phyloP scores from a whole-genome alignment of 257 asterid species.

The Gentiana straminea region DNA sequence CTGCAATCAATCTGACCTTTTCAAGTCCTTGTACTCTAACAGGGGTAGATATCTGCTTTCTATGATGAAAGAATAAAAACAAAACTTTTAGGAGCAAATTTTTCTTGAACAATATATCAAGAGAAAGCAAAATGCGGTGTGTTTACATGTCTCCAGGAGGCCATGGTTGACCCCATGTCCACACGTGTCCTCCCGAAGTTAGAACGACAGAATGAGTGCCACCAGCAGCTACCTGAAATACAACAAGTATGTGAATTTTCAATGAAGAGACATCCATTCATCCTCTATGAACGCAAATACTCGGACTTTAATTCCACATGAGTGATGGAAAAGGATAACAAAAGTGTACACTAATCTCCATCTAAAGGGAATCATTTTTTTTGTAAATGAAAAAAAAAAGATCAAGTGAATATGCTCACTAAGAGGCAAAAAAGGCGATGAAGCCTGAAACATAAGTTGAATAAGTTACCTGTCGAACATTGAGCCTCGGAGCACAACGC shows the following conservation, averaged over 20 bases:
- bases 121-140: conserved; percentile 1
- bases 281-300: too few relatives aligned
- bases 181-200: conserved; percentile 88
- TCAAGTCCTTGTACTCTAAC: conserved; percentile 94
- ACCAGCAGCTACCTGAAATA: conserved; percentile 92
- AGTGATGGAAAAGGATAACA: not conserved
- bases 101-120: not conserved
- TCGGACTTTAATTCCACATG: not conserved
- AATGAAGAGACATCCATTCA: conserved; percentile 6
- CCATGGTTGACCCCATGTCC: conserved; percentile 99
- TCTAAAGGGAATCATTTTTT: too few relatives aligned
- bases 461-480: conserved; percentile 80
- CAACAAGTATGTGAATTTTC: conserved; percentile 12
- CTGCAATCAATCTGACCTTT: conserved; percentile 67
- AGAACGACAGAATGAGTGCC: conserved; percentile 98
- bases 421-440: not conserved
- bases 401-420: too few relatives aligned
- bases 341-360: not conserved
- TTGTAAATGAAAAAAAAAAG: not conserved
- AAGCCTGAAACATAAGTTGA: not conserved
- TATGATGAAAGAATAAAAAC: conserved; percentile 17
- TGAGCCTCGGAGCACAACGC: conserved; percentile 77
- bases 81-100: not conserved
- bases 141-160: conserved; percentile 98
- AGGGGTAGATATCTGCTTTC: conserved; percentile 97